phyloP scores from a whole-genome alignment of 2,329 filamentous ascomycete genomes.

The Nannizziopsis barbatae region DNA sequence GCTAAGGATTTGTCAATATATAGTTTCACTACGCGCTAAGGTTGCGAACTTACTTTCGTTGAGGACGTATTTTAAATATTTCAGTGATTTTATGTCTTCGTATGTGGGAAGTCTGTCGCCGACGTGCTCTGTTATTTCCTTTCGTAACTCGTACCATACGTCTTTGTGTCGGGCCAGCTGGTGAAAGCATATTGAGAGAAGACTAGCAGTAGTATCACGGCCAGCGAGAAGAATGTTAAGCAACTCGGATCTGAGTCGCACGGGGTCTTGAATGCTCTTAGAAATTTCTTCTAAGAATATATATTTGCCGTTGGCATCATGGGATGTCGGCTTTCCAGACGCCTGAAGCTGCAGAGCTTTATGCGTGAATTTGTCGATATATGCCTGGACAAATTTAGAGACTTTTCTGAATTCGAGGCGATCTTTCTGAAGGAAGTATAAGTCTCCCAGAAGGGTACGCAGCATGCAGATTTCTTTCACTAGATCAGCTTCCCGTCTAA shows the following conservation, averaged over 20 bases:
- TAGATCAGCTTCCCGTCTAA: not conserved
- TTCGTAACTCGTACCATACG: constrained; percentile 30
- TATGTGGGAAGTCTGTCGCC: constrained; percentile 36
- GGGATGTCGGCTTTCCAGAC: constrained; percentile 11
- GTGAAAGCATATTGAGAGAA: constrained; percentile 39
- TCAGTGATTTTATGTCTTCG: constrained; percentile 32
- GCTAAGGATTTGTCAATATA: constrained; percentile 20
- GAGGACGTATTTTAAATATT: constrained; percentile 29
- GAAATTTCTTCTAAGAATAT: constrained; percentile 42
- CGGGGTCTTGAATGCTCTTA: constrained; percentile 37
- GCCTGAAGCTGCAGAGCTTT: constrained; percentile 19
- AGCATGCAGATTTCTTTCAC: constrained; percentile 12
- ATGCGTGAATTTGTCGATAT: constrained; percentile 26
- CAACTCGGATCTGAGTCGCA: constrained; percentile 39
- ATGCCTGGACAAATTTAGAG: constrained; percentile 11
- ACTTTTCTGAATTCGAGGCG: constrained; percentile 11
- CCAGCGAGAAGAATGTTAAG: constrained; percentile 44
- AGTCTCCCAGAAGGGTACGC: constrained; percentile 7
- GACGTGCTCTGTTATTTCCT: constrained; percentile 29
- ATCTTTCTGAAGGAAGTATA: constrained; percentile 14
- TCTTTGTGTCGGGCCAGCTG: constrained; percentile 34
- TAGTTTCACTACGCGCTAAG: not conserved
- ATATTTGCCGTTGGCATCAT: constrained; percentile 25
- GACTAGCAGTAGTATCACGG: constrained; percentile 44
- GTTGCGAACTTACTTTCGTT: constrained; percentile 24